phyloP scores from a whole-genome alignment of 345 rosid species.

The Tarenaya hassleriana region DNA sequence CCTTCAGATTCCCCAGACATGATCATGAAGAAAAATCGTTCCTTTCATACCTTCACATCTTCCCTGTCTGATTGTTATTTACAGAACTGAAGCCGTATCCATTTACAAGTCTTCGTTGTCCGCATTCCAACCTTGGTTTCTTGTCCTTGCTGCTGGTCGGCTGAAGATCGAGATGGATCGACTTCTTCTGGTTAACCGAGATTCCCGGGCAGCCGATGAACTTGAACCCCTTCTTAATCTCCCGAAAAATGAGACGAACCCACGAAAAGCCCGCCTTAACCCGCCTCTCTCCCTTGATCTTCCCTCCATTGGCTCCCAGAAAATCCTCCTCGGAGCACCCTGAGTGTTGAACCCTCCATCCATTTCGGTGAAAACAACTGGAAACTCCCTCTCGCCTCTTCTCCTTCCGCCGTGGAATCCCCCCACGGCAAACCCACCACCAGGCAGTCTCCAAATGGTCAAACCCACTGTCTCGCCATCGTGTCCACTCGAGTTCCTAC shows the following conservation, averaged over 20 bases:
- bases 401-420: conserved; percentile 47
- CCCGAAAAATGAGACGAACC: conserved; percentile 38
- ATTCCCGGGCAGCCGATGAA: conserved; percentile 21
- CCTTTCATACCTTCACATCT: too few relatives aligned
- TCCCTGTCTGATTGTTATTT: too few relatives aligned
- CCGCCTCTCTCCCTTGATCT: conserved; percentile 34
- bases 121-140: too few relatives aligned
- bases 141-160: too few relatives aligned
- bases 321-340: conserved; percentile 46
- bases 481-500: conserved; percentile 16
- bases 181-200: conserved; percentile 30
- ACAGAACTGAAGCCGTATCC: too few relatives aligned
- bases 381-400: conserved; percentile 42
- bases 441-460: conserved; percentile 57
- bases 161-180: conserved; percentile 3
- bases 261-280: conserved; percentile 35
- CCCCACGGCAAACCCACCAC: conserved; percentile 62
- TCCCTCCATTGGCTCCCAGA: conserved; percentile 31
- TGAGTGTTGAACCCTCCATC: conserved; percentile 19
- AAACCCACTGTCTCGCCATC: conserved; percentile 41
- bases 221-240: conserved; percentile 31
- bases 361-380: conserved; percentile 33
- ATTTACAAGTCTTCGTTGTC: too few relatives aligned
- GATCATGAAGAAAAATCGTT: too few relatives aligned
- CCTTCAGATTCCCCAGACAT: too few relatives aligned